Percentiles rank a stretch among this genome's conserved stretches.
Evolutionary conservation across 805 yeast species (phyloP).

Genomic region (Kodamaea kakaduensis): DNA sequence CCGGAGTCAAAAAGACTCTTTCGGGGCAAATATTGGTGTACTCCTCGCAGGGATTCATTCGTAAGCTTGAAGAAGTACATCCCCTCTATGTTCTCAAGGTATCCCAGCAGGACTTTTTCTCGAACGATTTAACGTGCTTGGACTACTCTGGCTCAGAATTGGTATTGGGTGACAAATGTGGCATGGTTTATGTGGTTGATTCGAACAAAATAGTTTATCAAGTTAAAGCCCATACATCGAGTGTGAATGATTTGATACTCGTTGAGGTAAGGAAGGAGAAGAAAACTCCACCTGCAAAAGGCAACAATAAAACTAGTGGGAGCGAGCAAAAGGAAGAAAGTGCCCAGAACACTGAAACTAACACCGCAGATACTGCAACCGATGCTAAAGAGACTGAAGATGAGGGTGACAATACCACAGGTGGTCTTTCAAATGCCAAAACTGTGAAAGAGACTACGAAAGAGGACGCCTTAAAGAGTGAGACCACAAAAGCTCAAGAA

Average conservation of each 20-base stretch:
- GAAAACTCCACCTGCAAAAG: no score
- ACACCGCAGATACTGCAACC: neutral
- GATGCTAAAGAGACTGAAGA: no score
- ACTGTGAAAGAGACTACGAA: no score
- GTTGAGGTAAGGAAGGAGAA: no score
- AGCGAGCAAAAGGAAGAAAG: no score
- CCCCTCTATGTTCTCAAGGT: constrained; percentile 15
- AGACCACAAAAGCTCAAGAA: no score
- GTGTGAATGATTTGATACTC: constrained; percentile 42
- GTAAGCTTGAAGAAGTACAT: constrained; percentile 6
- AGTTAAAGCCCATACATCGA: constrained; percentile 49
- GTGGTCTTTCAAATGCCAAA: neutral
- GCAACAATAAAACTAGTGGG: no score
- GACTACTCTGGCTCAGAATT: constrained; percentile 3
- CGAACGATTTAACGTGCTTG: constrained; percentile 15
- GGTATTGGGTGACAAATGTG: constrained; percentile 47
- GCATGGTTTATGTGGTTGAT: constrained; percentile 32
- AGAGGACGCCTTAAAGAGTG: no score
- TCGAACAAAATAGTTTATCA: constrained; percentile 18
- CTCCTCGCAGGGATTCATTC: constrained; percentile 38
- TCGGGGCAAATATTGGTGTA: constrained; percentile 33
- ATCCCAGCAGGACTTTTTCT: constrained; percentile 14
- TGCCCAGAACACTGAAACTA: no score
- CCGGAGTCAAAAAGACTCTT: constrained; percentile 35
- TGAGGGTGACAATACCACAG: no score